A percentile compares a stretch with the other conserved stretches of the same genome.
Evolutionary conservation across 2,329 filamentous ascomycete genomes (phyloP).

Genomic region (Botrytis deweyae): DNA sequence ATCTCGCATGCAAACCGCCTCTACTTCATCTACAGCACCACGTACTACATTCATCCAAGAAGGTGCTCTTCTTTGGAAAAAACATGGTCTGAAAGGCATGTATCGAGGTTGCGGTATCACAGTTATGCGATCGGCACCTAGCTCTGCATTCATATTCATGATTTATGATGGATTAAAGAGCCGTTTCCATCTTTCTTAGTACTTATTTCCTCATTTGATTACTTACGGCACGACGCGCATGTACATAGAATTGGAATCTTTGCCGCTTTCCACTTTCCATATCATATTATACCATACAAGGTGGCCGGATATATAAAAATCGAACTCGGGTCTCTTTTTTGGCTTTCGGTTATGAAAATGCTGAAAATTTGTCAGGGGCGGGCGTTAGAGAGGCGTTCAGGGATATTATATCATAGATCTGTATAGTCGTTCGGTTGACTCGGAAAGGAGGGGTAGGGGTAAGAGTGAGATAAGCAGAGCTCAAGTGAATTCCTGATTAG

Average conservation of each 20-base stretch:
- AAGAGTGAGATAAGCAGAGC: background rate
- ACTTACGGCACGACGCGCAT: background rate
- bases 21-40: constrained; percentile 50
- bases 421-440: background rate
- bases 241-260: background rate
- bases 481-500: background rate
- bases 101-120: constrained; percentile 97
- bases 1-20: constrained; percentile 90
- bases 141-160: constrained; percentile 97
- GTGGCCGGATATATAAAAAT: background rate
- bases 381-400: constrained; percentile 10
- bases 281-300: background rate
- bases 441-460: background rate
- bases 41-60: constrained; percentile 71
- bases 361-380: background rate
- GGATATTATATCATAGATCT: constrained; percentile 2
- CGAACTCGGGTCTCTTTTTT: background rate
- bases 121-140: constrained; percentile 80
- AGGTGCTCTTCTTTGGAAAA: constrained; percentile 70
- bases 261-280: background rate
- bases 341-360: background rate
- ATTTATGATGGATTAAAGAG: constrained; percentile 85
- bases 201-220: background rate
- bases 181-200: constrained; percentile 17
- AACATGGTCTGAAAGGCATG: constrained; percentile 78